These are phyloP conservation scores for Lachancea sp. DNA, from an alignment of 805 yeast species.

Conservation along the genomic window DNA sequence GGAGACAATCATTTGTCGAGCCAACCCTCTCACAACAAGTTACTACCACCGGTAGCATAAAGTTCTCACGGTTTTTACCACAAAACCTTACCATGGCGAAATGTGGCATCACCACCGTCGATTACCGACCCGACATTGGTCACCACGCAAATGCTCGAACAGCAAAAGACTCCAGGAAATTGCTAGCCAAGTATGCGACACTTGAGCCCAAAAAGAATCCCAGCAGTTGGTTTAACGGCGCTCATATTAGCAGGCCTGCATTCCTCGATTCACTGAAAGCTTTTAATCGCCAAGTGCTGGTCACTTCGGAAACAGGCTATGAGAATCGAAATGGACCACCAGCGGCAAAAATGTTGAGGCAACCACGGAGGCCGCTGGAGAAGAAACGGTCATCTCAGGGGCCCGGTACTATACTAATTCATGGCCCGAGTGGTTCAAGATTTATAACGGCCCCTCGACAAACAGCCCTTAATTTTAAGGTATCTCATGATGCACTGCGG, in stretches of 20 bases:
- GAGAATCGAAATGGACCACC: not conserved
- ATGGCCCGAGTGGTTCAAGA: slow-evolving; percentile 11
- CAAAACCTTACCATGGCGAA: slow-evolving; percentile 1
- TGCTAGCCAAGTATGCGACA: slow-evolving; percentile 6
- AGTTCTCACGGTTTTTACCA: not conserved
- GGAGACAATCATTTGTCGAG: not conserved
- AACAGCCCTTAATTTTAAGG: slow-evolving; percentile 17
- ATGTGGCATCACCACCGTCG: slow-evolving; percentile 3
- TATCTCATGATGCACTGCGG: slow-evolving; percentile 23
- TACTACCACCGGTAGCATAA: not conserved
- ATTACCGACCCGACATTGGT: not conserved
- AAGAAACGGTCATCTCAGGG: not conserved
- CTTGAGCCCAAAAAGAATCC: slow-evolving; percentile 1
- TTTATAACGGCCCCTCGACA: slow-evolving; percentile 11
- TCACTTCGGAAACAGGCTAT: slow-evolving; percentile 11
- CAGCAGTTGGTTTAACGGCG: slow-evolving; percentile 3
- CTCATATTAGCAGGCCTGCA: not conserved
- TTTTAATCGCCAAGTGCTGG: slow-evolving; percentile 7
- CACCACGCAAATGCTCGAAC: not conserved
- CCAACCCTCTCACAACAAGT: not conserved
- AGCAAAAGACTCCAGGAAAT: slow-evolving; percentile 3
- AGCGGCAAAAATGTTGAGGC: slow-evolving; percentile 3
- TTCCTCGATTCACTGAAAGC: slow-evolving; percentile 3
- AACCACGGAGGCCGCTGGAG: not conserved
- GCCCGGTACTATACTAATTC: slow-evolving; percentile 5